These are phyloP conservation scores for Hylodesmum podocarpum DNA, from an alignment of 306 rosid genomes.

Conservation along the genomic window DNA sequence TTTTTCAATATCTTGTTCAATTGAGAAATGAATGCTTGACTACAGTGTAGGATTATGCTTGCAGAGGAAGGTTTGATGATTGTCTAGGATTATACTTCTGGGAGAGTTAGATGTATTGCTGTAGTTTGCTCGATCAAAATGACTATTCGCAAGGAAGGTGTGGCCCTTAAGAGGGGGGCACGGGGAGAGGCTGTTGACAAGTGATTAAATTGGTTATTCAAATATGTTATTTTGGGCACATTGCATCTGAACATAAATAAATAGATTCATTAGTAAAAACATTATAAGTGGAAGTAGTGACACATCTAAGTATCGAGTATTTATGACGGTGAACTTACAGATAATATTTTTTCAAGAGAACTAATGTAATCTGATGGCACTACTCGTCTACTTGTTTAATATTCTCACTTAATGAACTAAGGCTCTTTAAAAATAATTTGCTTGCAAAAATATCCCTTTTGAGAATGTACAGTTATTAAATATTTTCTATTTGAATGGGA, in stretches of 20 bases:
- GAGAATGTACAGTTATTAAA: conserved; percentile 9
- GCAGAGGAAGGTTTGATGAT: not conserved
- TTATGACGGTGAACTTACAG: no score
- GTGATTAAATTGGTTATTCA: not conserved
- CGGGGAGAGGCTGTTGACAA: not conserved
- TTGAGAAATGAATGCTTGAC: conserved; percentile 5
- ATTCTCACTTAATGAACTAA: not conserved
- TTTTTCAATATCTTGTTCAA: not conserved
- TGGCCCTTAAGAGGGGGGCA: not conserved
- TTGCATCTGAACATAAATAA: not conserved
- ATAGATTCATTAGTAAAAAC: not conserved
- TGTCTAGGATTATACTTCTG: not conserved
- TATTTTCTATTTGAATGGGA: conserved; percentile 21
- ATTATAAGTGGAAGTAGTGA: not conserved
- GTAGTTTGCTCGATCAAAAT: not conserved
- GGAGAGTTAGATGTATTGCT: not conserved
- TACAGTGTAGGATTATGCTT: not conserved
- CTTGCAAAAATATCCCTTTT: not conserved
- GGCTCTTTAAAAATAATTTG: not conserved
- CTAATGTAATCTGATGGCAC: not conserved
- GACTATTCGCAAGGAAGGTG: not conserved
- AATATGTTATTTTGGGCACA: not conserved
- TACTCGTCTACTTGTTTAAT: not conserved
- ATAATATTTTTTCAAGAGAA: not conserved
- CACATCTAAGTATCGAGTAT: not conserved